phyloP scores from a whole-genome alignment of 306 rosid genomes.

The Luffa acutangula region DNA sequence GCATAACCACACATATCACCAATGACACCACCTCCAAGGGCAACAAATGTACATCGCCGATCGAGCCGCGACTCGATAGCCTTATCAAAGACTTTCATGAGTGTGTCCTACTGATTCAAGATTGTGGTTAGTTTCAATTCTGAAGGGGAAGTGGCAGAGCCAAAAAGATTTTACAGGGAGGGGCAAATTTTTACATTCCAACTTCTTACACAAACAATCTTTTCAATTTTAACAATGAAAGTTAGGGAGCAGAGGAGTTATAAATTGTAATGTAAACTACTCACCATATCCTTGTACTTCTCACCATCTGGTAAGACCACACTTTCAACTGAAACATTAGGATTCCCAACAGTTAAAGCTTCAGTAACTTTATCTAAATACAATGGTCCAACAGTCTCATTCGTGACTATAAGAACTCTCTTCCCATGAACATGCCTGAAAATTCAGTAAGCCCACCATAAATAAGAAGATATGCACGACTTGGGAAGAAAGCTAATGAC shows the following conservation, averaged over 20 bases:
- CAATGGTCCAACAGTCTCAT: slow-evolving; percentile 59
- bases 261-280: slow-evolving; percentile 3
- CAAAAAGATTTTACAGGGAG: not conserved
- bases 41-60: slow-evolving; percentile 74
- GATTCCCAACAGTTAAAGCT: slow-evolving; percentile 71
- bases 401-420: slow-evolving; percentile 89
- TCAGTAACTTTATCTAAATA: slow-evolving; percentile 68
- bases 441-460: not conserved
- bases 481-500: not conserved
- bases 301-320: slow-evolving; percentile 89
- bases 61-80: slow-evolving; percentile 80
- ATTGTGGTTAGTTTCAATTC: slow-evolving; percentile 13
- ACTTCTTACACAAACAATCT: not conserved
- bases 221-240: not conserved
- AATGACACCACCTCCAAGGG: slow-evolving; percentile 95
- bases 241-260: not conserved
- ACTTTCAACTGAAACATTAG: slow-evolving; percentile 67
- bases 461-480: not conserved
- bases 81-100: slow-evolving; percentile 91
- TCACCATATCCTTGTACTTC: slow-evolving; percentile 80
- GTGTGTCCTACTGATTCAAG: slow-evolving; percentile 55
- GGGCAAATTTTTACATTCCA: not conserved
- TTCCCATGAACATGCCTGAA: slow-evolving; percentile 90
- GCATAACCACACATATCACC: slow-evolving; percentile 98
- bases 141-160: not conserved